Conservation (phyloP, 257 asterid genomes). For the Solanum etuberosum region DNA sequence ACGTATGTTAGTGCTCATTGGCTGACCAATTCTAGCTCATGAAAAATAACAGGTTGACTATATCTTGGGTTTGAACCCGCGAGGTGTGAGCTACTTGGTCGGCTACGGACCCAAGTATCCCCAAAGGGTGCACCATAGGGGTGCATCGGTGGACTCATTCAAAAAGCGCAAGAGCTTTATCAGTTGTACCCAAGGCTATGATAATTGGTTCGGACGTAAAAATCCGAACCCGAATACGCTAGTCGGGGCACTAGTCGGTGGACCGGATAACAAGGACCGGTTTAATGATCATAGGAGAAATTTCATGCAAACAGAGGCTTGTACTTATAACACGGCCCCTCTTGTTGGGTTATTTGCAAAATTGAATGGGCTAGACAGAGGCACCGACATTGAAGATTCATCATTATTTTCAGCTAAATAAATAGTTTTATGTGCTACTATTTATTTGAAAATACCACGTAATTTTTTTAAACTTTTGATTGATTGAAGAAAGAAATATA, state of each 20-base stretch:
- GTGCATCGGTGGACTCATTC: conserved; percentile 58
- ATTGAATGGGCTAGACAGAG: conserved; percentile 9
- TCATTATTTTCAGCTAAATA: background rate
- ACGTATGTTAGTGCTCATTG: background rate
- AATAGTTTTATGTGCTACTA: background rate
- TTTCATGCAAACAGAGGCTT: conserved; percentile 82
- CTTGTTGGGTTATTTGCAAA: conserved; percentile 69
- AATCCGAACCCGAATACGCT: conserved; percentile 53
- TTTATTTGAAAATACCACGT: background rate
- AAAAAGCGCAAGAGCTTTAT: conserved; percentile 38
- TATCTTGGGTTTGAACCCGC: conserved; percentile 70
- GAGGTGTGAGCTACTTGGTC: conserved; percentile 63
- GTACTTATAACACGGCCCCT: conserved; percentile 78
- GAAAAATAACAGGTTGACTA: conserved; percentile 55
- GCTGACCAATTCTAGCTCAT: background rate
- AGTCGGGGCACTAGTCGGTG: conserved; percentile 72
- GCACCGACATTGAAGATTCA: background rate
- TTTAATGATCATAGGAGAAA: conserved; percentile 55
- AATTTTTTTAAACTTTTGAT: background rate
- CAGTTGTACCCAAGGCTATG: conserved; percentile 86
- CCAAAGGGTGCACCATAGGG: conserved; percentile 68
- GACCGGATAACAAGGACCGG: conserved; percentile 51
- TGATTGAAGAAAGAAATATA: background rate
- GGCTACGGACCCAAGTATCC: conserved; percentile 61
- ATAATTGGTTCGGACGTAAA: conserved; percentile 43